Percentiles rank a stretch among this genome's conserved stretches.
phyloP scores from a whole-genome alignment of 108 stramenopile species.

The Cyclotella choctawhatcheeana region DNA sequence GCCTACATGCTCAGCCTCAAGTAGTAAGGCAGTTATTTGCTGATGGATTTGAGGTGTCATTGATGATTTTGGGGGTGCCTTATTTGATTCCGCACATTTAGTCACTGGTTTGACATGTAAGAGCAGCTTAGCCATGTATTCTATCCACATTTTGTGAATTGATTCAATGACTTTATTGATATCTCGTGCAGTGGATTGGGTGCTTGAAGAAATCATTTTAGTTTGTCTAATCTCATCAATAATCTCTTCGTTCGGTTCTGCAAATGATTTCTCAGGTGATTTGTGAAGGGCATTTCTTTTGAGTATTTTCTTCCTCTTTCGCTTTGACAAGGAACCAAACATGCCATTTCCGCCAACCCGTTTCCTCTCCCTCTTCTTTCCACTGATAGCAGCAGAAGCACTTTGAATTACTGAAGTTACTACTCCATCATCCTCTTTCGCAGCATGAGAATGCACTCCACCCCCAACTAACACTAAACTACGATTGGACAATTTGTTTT shows the following conservation, averaged over 20 bases:
- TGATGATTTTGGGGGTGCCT: neutral
- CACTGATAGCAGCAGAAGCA: neutral
- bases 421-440: neutral
- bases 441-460: slow-evolving; percentile 18
- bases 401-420: neutral
- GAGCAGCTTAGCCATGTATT: slow-evolving; percentile 29
- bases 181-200: slow-evolving; percentile 1
- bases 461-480: slow-evolving; percentile 43
- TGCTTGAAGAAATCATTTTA: no score
- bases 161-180: slow-evolving; percentile 27
- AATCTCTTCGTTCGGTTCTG: no score
- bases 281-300: no score
- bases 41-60: slow-evolving; percentile 12
- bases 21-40: slow-evolving; percentile 13
- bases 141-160: slow-evolving; percentile 43
- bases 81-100: neutral
- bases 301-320: slow-evolving; percentile 37
- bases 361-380: slow-evolving; percentile 34
- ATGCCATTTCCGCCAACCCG: slow-evolving; percentile 42
- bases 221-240: no score
- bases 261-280: no score
- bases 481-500: slow-evolving; percentile 41
- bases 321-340: slow-evolving; percentile 41
- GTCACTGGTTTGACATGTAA: slow-evolving; percentile 4
- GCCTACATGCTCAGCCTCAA: slow-evolving; percentile 42